phyloP scores from a whole-genome alignment of 352 stramenopile genomes.

The Phytophthora citrophthora region DNA sequence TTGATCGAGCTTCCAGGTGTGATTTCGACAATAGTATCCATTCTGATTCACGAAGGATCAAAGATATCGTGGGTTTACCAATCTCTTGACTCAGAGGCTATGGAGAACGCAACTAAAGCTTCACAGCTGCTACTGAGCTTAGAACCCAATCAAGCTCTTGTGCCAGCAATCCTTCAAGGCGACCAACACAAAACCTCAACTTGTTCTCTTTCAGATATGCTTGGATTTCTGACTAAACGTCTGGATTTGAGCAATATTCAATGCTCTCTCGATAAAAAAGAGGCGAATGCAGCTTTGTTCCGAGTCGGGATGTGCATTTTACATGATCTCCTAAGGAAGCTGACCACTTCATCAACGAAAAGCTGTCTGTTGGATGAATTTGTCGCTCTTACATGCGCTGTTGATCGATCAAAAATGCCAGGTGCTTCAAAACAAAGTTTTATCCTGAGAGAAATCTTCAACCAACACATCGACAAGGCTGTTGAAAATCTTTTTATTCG shows the following conservation, averaged over 20 bases:
- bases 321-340: slow-evolving; percentile 60
- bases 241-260: slow-evolving; percentile 11
- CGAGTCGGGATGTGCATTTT: slow-evolving; percentile 48
- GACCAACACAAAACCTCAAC: neutral
- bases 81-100: neutral
- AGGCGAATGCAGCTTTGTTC: slow-evolving; percentile 25
- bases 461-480: slow-evolving; percentile 22
- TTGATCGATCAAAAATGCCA: neutral
- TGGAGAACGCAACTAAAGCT: slow-evolving; percentile 9
- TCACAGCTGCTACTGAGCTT: slow-evolving; percentile 23
- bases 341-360: slow-evolving; percentile 53
- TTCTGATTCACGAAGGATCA: neutral
- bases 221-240: slow-evolving; percentile 25
- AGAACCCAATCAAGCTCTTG: slow-evolving; percentile 18
- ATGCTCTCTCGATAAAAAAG: slow-evolving; percentile 6
- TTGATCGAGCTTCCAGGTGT: neutral
- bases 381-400: slow-evolving; percentile 12
- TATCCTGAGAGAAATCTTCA: slow-evolving; percentile 1
- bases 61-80: neutral
- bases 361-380: slow-evolving; percentile 49
- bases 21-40: slow-evolving; percentile 17
- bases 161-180: slow-evolving; percentile 5
- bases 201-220: slow-evolving; percentile 16
- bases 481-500: slow-evolving; percentile 70
- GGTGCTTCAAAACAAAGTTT: neutral